Conservation (phyloP, 2,329 filamentous ascomycete species). For the Didymella keratinophila region DNA sequence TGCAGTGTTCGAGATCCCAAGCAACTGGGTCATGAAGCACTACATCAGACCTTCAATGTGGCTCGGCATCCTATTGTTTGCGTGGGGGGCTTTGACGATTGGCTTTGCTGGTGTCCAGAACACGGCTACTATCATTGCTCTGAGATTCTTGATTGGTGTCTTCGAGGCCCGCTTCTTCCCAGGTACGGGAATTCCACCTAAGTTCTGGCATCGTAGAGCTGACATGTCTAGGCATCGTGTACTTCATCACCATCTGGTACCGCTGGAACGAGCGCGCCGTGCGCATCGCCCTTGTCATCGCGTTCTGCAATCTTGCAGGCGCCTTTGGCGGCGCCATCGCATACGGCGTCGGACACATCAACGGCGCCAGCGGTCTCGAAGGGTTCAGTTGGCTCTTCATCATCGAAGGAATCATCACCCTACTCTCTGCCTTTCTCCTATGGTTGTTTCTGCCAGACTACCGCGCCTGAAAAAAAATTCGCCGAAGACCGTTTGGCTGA, state of each 20-base stretch:
- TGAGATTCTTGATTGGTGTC: conserved; percentile 52
- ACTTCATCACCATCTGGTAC: conserved; percentile 66
- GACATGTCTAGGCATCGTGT: conserved; percentile 44
- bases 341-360: conserved; percentile 58
- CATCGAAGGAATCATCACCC: conserved; percentile 35
- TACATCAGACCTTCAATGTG: conserved; percentile 56
- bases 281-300: conserved; percentile 65
- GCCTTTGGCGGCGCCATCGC: conserved; percentile 65
- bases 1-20: conserved; percentile 58
- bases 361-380: conserved; percentile 43
- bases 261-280: conserved; percentile 64
- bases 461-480: conserved; percentile 48
- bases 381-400: conserved; percentile 45
- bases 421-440: conserved; percentile 40
- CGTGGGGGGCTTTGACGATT: conserved; percentile 56
- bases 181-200: conserved; percentile 10
- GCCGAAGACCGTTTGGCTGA: conserved; percentile 50
- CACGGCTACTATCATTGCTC: conserved; percentile 52
- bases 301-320: conserved; percentile 64
- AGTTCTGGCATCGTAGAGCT: background rate
- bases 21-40: conserved; percentile 67
- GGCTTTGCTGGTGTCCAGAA: conserved; percentile 55
- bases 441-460: conserved; percentile 60
- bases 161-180: conserved; percentile 43
- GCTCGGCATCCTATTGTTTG: conserved; percentile 55